Evolutionary conservation across 1,284 basidiomycete genomes (phyloP), one percentile per base, ranked within the genome.

Genomic region (Trametes polyzona): DNA sequence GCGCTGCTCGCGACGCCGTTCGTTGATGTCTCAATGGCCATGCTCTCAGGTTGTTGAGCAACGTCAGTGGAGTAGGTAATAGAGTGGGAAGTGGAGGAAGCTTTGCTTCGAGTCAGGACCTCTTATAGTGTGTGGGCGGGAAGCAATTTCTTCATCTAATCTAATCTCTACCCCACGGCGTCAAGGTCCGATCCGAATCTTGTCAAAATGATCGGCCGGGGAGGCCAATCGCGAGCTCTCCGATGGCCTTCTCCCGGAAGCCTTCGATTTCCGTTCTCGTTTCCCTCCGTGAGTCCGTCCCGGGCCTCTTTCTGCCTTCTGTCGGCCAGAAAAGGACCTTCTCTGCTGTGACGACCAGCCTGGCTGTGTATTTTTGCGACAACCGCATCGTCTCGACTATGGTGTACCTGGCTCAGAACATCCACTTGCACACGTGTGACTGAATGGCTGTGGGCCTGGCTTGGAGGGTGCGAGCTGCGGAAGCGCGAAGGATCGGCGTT

Each of bases 71-170:
- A 35, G 53, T 33, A 43, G 42, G 48, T 42, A 36, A 33, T 47
- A 37, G 41, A 39, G 27, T 19, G 32, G 26, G 30, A n/a, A n/a
- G 29, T 24, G 30, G 12, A 14, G 24, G 10, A 5, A 42, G 9
- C 4, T 35, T 4, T 6, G n/a, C n/a, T 27, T 36, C 47, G 61
- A 62, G 54, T 54, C 49, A 51, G 37, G 46, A 16, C 12, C 27
- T 48, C 44, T 43, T 52, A 46, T 51, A 50, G 8, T 23, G 3
- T 46, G 23, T 35, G 36, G 19, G 27, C 8, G 23, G 24, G 36
- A 43, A 37, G 26, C 17, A 32, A 52, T 40, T 53, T 58, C 41
- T 47, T 37, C 42, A 62, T 62, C 61, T 59, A 52, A 62, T 62
- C 61, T 59, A 44, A 62, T 62, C 61, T 57, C 14, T 12, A 14